Evolutionary conservation across 177 flowering plant species (phyloP), one percentile per base, ranked within the genome.

Genomic region (Telopea speciosissima): DNA sequence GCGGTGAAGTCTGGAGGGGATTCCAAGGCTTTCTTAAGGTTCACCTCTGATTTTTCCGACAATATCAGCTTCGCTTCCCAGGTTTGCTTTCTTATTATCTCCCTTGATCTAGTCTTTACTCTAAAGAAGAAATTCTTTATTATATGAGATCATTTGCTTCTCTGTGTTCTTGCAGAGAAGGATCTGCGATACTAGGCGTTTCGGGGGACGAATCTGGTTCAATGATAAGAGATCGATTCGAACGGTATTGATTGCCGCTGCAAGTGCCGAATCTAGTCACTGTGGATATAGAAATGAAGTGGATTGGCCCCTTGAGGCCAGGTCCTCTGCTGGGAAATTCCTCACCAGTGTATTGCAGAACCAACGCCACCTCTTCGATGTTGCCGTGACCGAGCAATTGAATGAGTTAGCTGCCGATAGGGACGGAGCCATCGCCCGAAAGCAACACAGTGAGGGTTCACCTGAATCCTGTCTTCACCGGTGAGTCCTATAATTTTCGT

Each of bases 381-480:
- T 68, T 8, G 89, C 92, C 3, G 93, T 78, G 2, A 77, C 80
- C 13, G 88, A 86, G 52, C 87, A 88, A 77, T 67, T 93, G 66
- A 82, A 79, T 74, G 79, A 69, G 24, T 79, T 93, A 75, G 86
- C 83, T 8, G 80, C 78, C 59, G 91, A 86, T 69, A 82, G 89
- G 11, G 84, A 89, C 44, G 85, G 72, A 36, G 93, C 94, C 5
- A 24, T 82, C 23, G 74, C 80, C 3, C 84, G 94, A 9, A 66
- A 73, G 79, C 12, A 65, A 42, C 83, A 83, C 58, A 83, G 92
- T 69, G 49, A 79, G 52, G 88, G 81, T 62, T 84, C 89, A 42
- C 67, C 71, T 31, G 96, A 90, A 74, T 85, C 90, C 19, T 75
- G 52, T 44, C 92, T 93, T 70, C 92, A 90, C 79, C 85, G 96